Evolutionary conservation across 2,329 filamentous ascomycete species (phyloP).

Genomic region (Fusarium sp.): DNA sequence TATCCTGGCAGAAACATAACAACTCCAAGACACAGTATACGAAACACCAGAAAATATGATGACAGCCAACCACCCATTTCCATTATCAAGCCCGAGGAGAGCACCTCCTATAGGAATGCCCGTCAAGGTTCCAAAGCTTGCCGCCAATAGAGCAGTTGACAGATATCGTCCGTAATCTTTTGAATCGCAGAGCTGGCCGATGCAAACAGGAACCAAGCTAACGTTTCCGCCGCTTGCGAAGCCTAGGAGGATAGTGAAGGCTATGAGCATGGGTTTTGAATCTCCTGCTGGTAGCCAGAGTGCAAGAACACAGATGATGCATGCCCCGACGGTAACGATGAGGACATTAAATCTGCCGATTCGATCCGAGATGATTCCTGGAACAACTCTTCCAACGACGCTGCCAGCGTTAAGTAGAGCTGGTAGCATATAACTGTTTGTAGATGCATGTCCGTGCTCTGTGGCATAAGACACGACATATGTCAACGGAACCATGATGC

Average conservation of each 20-base stretch:
- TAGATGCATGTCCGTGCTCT: background rate
- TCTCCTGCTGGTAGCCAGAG: background rate
- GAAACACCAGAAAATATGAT: background rate
- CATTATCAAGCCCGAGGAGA: background rate
- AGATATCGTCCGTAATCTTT: background rate
- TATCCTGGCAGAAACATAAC: background rate
- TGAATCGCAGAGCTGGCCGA: background rate
- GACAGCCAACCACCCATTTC: background rate
- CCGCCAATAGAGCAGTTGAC: background rate
- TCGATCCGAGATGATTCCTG: background rate
- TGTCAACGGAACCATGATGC: background rate
- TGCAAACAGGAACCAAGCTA: background rate
- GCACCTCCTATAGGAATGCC: background rate
- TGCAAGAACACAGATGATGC: background rate
- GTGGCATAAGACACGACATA: background rate
- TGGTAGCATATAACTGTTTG: background rate
- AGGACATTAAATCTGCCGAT: background rate
- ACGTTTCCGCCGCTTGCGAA: background rate
- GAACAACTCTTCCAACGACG: background rate
- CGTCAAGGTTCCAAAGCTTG: background rate
- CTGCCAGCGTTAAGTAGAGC: background rate
- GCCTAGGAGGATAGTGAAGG: background rate
- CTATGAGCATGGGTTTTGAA: background rate
- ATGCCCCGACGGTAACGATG: background rate
- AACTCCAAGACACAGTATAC: background rate